These are phyloP conservation scores for Xylaria intraflava DNA, from an alignment of 495 filamentous ascomycete species.

Conservation along the genomic window DNA sequence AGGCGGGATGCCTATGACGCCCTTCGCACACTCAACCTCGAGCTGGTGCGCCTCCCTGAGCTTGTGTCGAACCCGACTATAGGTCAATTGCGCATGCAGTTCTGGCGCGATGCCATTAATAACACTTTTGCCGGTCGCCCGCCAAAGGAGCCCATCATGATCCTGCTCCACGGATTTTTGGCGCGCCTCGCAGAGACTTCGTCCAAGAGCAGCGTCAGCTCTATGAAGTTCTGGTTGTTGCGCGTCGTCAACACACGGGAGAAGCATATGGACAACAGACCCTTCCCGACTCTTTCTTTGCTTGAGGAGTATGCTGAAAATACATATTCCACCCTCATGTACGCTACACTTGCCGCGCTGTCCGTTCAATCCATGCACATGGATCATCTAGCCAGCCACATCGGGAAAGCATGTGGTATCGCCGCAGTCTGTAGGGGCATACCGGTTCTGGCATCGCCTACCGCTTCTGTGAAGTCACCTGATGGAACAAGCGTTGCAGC, in stretches of 20 bases:
- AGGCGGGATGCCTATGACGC: constrained; percentile 79
- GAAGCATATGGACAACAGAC: constrained; percentile 73
- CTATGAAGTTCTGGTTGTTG: constrained; percentile 75
- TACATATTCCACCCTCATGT: constrained; percentile 90
- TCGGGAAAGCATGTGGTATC: constrained; percentile 90
- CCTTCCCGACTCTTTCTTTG: constrained; percentile 63
- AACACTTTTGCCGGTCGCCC: constrained; percentile 63
- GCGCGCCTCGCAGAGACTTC: constrained; percentile 48
- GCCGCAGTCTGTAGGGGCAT: constrained; percentile 74
- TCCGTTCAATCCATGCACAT: constrained; percentile 72
- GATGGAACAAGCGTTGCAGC: constrained; percentile 29
- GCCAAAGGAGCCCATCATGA: constrained; percentile 85
- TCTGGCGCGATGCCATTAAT: constrained; percentile 83
- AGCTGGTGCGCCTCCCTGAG: constrained; percentile 81
- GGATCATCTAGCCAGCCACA: constrained; percentile 88
- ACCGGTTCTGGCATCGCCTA: constrained; percentile 74
- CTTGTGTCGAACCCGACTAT: constrained; percentile 73
- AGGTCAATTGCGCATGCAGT: constrained; percentile 82
- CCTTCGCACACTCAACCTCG: constrained; percentile 86
- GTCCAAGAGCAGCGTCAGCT: constrained; percentile 42
- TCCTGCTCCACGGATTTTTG: constrained; percentile 68
- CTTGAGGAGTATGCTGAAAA: constrained; percentile 88
- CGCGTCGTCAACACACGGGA: constrained; percentile 74
- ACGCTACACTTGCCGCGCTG: constrained; percentile 72
- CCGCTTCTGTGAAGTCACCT: constrained; percentile 44